Percentiles rank a stretch among this genome's conserved stretches.
These are phyloP conservation scores for Fusarium annulatum DNA, from an alignment of 2,329 filamentous ascomycete genomes.

Conservation along the genomic window DNA sequence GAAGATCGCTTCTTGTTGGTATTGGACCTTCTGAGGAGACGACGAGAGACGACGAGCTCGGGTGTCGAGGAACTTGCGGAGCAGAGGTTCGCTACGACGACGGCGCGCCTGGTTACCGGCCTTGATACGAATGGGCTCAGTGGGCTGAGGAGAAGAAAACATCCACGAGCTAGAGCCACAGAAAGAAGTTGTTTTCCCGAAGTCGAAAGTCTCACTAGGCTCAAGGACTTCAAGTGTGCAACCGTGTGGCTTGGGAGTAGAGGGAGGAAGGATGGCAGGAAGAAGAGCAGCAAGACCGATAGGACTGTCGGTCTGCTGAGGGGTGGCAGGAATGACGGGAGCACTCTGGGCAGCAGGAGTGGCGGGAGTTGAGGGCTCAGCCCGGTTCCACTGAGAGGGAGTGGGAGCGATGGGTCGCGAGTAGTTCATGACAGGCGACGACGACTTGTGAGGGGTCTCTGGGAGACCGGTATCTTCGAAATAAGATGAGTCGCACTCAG, in stretches of 20 bases:
- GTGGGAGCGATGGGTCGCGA: slow-evolving; percentile 46
- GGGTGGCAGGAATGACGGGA: background rate
- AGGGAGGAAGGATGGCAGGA: slow-evolving; percentile 25
- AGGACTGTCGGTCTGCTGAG: slow-evolving; percentile 20
- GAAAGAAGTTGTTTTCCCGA: slow-evolving; percentile 45
- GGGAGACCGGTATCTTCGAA: slow-evolving; percentile 8
- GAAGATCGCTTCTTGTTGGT: slow-evolving; percentile 35
- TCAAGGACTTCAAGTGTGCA: background rate
- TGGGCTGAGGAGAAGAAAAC: slow-evolving; percentile 30
- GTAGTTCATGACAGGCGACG: slow-evolving; percentile 35
- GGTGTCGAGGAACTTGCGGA: slow-evolving; percentile 41
- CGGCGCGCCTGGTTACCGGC: slow-evolving; percentile 41
- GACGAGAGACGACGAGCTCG: slow-evolving; percentile 44
- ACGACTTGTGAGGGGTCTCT: slow-evolving; percentile 14
- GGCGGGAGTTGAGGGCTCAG: slow-evolving; percentile 40
- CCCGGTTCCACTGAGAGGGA: slow-evolving; percentile 43
- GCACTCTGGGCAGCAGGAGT: slow-evolving; percentile 24
- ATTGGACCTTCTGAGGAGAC: slow-evolving; percentile 45
- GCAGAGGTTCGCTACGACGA: slow-evolving; percentile 51
- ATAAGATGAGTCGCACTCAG: slow-evolving; percentile 34
- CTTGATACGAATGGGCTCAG: slow-evolving; percentile 38
- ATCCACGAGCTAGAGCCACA: slow-evolving; percentile 47
- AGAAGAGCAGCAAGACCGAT: slow-evolving; percentile 37
- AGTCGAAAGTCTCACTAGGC: slow-evolving; percentile 38
- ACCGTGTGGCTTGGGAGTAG: background rate